Base-by-base conservation (phyloP, 306 rosid genomes). In the Hippophae tibetana region DNA sequence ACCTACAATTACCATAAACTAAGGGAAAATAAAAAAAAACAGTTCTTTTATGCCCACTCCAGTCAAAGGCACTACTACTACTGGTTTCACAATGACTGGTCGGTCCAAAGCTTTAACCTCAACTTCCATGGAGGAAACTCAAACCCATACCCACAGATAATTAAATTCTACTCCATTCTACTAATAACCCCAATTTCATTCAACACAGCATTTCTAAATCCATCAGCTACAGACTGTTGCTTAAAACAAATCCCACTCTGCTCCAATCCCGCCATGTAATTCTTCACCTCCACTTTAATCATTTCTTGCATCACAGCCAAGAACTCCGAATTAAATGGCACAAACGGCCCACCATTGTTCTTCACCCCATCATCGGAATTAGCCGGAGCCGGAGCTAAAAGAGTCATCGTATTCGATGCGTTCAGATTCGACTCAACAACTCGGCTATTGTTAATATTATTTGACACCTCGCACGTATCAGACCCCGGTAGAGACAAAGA, bases 301-400 rank as follows among this genome's bases (percentile, higher is more conserved):
- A 93, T 93, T 12, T 87, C 97, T 64, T 93, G 97, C 93, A 93
- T 84, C 84, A 86, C 95, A 47, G 55, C 76, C 68, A 88, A 18
- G 54, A 93, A 69, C 78, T 88, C 99, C 5, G 64, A 62, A 14
- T 78, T 78, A 42, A 85, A 82, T 10, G 79, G 67, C 40, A 66
- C 89, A 0, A 70, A 47, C 55, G 62, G 81, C 6, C 72, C 47
- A 12, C 6, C 51, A 13, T 18, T 9, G 40, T 49, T 42, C 53
- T 69, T 43, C 59, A 8, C 50, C 40, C 60, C 23, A 50, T 43
- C 26, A 70, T 41, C 27, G 49, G 49, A 18, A 27, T 52, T 43
- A 43, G 10, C 26, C 66, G 45, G 23, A 45, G 26, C 49, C 43
- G 53, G 53, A 0, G 38, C 4, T 4, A 49, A 13, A 14, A 49